Percentiles rank a stretch among this genome's conserved stretches.
Evolutionary conservation across 1,139 yeast species (phyloP).

Genomic region (Saccharomyces hybrid): DNA sequence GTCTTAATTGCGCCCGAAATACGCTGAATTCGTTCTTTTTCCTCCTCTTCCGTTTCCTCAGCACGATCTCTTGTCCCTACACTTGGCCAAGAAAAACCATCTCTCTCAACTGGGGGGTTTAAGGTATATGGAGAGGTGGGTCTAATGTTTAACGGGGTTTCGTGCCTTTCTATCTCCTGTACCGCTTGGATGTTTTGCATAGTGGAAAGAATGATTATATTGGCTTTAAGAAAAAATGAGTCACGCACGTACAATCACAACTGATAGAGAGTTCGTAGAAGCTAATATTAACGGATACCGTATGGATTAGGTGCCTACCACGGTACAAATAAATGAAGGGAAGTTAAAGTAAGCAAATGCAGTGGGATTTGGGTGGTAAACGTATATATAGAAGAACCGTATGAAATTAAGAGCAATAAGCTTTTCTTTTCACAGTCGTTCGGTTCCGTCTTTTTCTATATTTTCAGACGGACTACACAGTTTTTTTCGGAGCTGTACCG

Average conservation of each 20-base stretch:
- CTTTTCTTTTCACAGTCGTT: neutral
- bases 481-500: neutral
- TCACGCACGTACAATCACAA: neutral
- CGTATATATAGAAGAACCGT: neutral
- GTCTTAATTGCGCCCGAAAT: slow-evolving; percentile 83
- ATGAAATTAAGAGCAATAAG: neutral
- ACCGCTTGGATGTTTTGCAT: slow-evolving; percentile 7
- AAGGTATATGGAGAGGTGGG: slow-evolving; percentile 79
- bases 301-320: neutral
- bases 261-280: neutral
- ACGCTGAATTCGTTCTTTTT: slow-evolving; percentile 51
- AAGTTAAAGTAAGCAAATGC: neutral
- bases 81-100: slow-evolving; percentile 92
- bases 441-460: neutral
- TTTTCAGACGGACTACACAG: neutral
- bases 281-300: neutral
- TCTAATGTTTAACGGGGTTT: slow-evolving; percentile 56
- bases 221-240: neutral
- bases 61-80: slow-evolving; percentile 74
- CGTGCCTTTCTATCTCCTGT: slow-evolving; percentile 17
- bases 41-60: slow-evolving; percentile 59
- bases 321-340: neutral
- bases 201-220: neutral
- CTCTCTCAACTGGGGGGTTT: slow-evolving; percentile 79
- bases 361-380: neutral